Evolutionary conservation across 805 yeast species (phyloP), one percentile per base, ranked within the genome.

Genomic region (Metschnikowia borealis): DNA sequence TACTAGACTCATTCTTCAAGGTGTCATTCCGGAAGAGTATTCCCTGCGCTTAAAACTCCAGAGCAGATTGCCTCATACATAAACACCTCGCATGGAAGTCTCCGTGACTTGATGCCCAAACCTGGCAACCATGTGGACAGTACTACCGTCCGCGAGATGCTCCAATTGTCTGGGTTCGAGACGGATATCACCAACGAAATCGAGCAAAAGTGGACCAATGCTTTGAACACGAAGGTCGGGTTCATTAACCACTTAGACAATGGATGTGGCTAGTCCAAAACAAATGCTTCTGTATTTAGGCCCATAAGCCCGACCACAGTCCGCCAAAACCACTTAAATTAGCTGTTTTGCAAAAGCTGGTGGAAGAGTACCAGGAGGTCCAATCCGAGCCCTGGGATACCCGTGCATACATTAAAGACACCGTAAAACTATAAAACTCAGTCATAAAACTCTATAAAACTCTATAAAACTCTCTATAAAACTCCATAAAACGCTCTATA

Each of bases 141-240:
- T 15, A 45, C 47, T 17, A 49, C 58, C 4, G 56, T 65, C 15
- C 51, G 49, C 33, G 77, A 69, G 38, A 58, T 82, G 43, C 57
- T 79, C 32, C 68, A 69, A 37, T 60, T 82, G 18, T 76, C 85
- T 0, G 86, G 87, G 0, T 55, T 83, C 5, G 70, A 75, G 3
- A 56, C 65, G 8, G 51, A 57, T 6, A 49, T 69, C 10, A 26
- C 64, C 3, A 47, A 48, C 0, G 60, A 58, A 3, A 69, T 73
- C 35, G 63, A 70, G 20, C 50, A 54, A 3, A 57, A 56, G 29
- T 63, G 78, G 38, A 63, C 67, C 13, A 40, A 49, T 0, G 69
- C 73, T 0, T 59, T 82, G 44, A 66, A 68, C 36, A 73, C 74
- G 15, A 87, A 83, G 53, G 66, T 82, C 21, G 62, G 65, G n/a